Percentiles rank a stretch among this genome's conserved stretches.
Evolutionary conservation across 345 rosid species (phyloP).

Genomic region (Linum tenue): DNA sequence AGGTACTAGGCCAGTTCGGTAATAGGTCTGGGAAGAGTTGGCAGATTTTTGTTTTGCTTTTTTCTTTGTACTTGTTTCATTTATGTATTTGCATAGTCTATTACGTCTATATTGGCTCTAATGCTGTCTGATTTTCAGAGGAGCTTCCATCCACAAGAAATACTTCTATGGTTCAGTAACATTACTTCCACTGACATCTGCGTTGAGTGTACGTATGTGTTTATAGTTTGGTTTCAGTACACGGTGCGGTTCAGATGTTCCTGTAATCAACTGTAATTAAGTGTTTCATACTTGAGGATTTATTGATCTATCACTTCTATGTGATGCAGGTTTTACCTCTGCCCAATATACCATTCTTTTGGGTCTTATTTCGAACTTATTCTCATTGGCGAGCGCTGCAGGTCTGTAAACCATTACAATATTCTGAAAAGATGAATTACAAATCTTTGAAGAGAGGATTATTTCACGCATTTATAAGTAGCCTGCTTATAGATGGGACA

Average conservation of each 20-base stretch:
- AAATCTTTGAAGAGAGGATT: neutral
- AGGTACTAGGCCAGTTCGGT: too few relatives aligned
- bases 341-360: slow-evolving; percentile 85
- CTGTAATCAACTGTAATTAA: neutral
- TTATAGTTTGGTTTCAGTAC: slow-evolving; percentile 13
- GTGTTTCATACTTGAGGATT: neutral
- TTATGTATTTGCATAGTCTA: neutral
- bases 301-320: neutral
- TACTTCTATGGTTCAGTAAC: slow-evolving; percentile 69
- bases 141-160: slow-evolving; percentile 65
- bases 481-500: neutral
- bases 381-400: slow-evolving; percentile 92
- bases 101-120: neutral
- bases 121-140: slow-evolving; percentile 41
- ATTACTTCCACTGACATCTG: slow-evolving; percentile 74
- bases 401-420: slow-evolving; percentile 33
- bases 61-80: neutral
- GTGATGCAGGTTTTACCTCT: slow-evolving; percentile 57
- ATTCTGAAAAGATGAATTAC: neutral
- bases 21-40: too few relatives aligned
- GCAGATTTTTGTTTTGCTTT: too few relatives aligned
- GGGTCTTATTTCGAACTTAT: slow-evolving; percentile 83
- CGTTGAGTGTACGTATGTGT: slow-evolving; percentile 48
- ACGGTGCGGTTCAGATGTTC: neutral
- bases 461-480: slow-evolving; percentile 1